Base-by-base conservation (phyloP, 2,329 filamentous ascomycete species). In the Arthrinium phaeospermum region DNA sequence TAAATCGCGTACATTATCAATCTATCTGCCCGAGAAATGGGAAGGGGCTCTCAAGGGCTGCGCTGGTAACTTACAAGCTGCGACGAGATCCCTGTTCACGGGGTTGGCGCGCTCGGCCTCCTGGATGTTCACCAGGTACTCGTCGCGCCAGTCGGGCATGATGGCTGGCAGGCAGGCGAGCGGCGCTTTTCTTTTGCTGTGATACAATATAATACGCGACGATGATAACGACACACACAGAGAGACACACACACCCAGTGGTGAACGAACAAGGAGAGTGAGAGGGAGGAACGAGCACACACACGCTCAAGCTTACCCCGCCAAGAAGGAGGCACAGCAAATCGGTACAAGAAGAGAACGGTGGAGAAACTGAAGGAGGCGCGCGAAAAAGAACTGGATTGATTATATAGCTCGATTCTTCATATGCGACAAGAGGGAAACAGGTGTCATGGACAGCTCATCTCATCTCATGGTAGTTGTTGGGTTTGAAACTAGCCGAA, bases 101-200 rank as follows among this genome's bases (percentile, higher is more conserved):
- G 87, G 86, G 75, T 85, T 87, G 72, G 94, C 92, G 74, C 90
- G 88, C 78, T 91, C 88, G 78, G 94, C 93, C 78, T 92, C 91
- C 76, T 91, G 88, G 75, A 98, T 87, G 75, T 92, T 92, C 74
- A 90, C 86, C 74, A 94, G 86, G 82, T 97, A 98, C 78, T 97
- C 93, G 76, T 93, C 91, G 79, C 92, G 89, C 93, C 95, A 97
- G 85, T 89, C 90, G 75, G 90, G 87, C 87, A 68, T 68, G 67
- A 46, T 68, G 67, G 41, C 67, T 24, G 41, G 57, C 30, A 6
- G 51, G 19, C 46, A 12, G 46, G n/a, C 44, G 44, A 5, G n/a
- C n/a, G 1, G 7, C n/a, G 22, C 46, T 1, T 49, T 22, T 61
- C 37, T 1, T 27, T 24, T n/a, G 13, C 13, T 13, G 19, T 16